Base-by-base conservation (phyloP, 257 asterid species). In the Fraxinus americana region DNA sequence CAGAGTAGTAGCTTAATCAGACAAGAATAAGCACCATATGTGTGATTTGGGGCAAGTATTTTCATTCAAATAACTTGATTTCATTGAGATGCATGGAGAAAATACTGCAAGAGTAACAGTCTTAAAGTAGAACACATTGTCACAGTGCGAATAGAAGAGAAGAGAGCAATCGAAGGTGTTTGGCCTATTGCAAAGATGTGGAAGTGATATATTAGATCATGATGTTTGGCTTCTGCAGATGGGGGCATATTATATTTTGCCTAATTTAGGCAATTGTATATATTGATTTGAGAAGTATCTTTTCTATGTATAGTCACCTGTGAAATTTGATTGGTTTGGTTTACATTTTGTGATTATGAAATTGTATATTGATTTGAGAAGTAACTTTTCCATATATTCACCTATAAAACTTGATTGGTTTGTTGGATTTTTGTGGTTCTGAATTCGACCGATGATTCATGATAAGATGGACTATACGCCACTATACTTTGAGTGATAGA, bases 141-240 rank as follows among this genome's bases (percentile, higher is more conserved):
- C 76, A 29, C 39, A 10, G 74, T 61, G 67, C 13, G 48, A 74
- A 36, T 75, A 9, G 75, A 52, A 29, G 43, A 69, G 7, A 39
- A 77, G 57, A 12, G 74, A 63, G 75, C 74, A 45, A 75, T 70
- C 71, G 73, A 72, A 73, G 75, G 36, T 41, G 72, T 71, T 81
- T 57, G 30, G 72, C 25, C 5, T 59, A 19, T 23, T 63, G 29
- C n/a, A 61, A 38, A 30, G 19, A 57, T 32, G 17, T 41, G 14
- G 41, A 71, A 78, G 81, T 81, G 80, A 77, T 10, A 61, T 71
- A 41, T 81, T 72, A n/a, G 69, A 57, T 67, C 3, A 78, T 41
- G 69, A 57, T 52, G 48, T 39, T 75, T 67, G 50, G 57, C 63
- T 65, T 72, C 2, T 77, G 27, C 12, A 43, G 63, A 70, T 75